phyloP scores from a whole-genome alignment of 192 early-diverging fungal species.

The Backusella westeae region DNA sequence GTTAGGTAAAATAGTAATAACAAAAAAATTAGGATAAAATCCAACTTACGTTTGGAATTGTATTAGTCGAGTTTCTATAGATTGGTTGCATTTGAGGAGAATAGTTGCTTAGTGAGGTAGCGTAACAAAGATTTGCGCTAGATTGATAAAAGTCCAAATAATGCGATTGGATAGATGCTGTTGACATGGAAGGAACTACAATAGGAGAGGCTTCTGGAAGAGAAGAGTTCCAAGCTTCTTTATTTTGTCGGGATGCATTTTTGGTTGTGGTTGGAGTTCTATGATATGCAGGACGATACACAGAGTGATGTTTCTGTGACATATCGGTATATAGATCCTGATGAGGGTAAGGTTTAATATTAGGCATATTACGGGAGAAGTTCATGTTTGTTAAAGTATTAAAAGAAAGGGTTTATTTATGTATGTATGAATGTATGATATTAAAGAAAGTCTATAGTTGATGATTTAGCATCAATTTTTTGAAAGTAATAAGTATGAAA shows the following conservation, averaged over 20 bases:
- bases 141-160: slow-evolving; percentile 11
- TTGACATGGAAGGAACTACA: slow-evolving; percentile 19
- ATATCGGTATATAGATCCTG: slow-evolving; percentile 8
- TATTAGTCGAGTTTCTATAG: slow-evolving; percentile 7
- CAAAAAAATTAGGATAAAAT: slow-evolving; percentile 4
- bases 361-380: slow-evolving; percentile 15
- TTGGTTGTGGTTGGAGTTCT: background rate
- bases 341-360: slow-evolving; percentile 18
- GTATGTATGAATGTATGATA: background rate
- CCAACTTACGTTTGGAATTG: background rate
- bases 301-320: slow-evolving; percentile 1
- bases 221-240: background rate
- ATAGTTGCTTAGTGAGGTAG: background rate
- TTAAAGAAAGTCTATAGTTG: background rate
- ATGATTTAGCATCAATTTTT: background rate
- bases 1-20: background rate
- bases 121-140: background rate
- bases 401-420: background rate
- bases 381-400: slow-evolving; percentile 10
- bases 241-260: slow-evolving; percentile 6
- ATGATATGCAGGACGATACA: slow-evolving; percentile 17
- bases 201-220: slow-evolving; percentile 13
- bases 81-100: background rate
- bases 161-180: background rate
- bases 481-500: background rate